Conservation (phyloP, 2,329 filamentous ascomycete species). For the Paracoccidioides brasiliensis region DNA sequence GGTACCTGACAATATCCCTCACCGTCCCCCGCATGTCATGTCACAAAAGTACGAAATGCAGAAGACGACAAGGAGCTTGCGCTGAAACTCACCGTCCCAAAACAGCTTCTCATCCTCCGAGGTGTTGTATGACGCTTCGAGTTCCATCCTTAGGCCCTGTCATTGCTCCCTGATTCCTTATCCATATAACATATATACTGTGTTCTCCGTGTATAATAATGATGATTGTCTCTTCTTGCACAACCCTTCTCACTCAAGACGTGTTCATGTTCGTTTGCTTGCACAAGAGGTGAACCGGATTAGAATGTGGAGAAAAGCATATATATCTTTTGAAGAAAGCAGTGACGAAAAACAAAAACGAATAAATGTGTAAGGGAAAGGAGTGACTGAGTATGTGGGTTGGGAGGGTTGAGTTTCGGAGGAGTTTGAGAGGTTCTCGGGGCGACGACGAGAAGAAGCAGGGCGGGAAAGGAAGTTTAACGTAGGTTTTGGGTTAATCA, state of each 20-base stretch:
- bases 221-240: no score
- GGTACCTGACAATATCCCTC: not conserved
- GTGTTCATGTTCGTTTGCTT: no score
- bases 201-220: not conserved
- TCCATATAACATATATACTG: not conserved
- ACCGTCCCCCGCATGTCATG: not conserved
- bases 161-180: slow-evolving; percentile 23
- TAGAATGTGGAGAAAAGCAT: no score
- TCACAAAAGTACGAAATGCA: slow-evolving; percentile 2
- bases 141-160: slow-evolving; percentile 39
- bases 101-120: slow-evolving; percentile 68
- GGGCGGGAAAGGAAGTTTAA: not conserved
- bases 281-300: no score
- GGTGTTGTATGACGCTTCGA: slow-evolving; percentile 53
- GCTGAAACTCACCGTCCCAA: slow-evolving; percentile 59
- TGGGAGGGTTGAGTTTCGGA: not conserved
- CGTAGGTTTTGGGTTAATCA: not conserved
- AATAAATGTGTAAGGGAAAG: not conserved
- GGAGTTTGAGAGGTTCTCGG: not conserved
- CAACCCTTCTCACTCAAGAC: no score
- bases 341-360: not conserved
- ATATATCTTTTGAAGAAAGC: not conserved
- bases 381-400: not conserved
- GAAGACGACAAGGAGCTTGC: not conserved
- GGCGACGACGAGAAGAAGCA: no score